These are phyloP conservation scores for Exidia glandulosa DNA, from an alignment of 768 basidiomycete genomes.

Conservation along the genomic window DNA sequence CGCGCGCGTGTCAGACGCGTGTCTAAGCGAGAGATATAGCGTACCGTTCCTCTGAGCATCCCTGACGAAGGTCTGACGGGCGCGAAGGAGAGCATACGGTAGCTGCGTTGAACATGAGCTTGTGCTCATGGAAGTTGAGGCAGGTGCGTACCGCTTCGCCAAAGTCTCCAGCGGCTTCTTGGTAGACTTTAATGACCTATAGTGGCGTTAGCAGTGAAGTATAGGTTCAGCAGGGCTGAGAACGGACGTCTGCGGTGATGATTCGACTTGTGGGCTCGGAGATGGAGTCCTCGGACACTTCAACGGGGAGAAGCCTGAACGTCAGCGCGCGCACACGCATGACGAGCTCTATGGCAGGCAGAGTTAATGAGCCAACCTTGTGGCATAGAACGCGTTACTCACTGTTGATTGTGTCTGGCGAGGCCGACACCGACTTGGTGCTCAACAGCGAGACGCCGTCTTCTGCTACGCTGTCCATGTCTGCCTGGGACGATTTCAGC, in stretches of 20 bases:
- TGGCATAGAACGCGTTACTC: background rate
- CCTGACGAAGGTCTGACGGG: constrained; percentile 66
- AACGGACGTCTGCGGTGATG: constrained; percentile 48
- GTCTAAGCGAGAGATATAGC: background rate
- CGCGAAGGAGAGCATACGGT: constrained; percentile 71
- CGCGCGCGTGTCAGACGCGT: background rate
- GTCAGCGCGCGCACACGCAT: constrained; percentile 71
- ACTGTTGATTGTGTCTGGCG: constrained; percentile 73
- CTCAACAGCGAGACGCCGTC: constrained; percentile 39
- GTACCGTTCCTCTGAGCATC: background rate
- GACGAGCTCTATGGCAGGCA: constrained; percentile 49
- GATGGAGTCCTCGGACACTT: constrained; percentile 58
- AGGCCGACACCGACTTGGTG: constrained; percentile 37
- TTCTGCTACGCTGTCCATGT: constrained; percentile 10
- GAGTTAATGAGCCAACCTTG: background rate
- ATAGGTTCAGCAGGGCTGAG: background rate
- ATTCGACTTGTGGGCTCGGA: constrained; percentile 71
- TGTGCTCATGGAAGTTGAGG: background rate
- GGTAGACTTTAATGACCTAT: constrained; percentile 64
- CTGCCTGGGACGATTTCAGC: too few species aligned
- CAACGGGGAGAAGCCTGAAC: constrained; percentile 62
- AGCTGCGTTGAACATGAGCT: constrained; percentile 32
- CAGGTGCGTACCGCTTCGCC: constrained; percentile 53
- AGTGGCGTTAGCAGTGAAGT: background rate
- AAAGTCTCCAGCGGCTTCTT: constrained; percentile 79